phyloP scores from a whole-genome alignment of 2,329 filamentous ascomycete species.

The Xylariaceae sp. region DNA sequence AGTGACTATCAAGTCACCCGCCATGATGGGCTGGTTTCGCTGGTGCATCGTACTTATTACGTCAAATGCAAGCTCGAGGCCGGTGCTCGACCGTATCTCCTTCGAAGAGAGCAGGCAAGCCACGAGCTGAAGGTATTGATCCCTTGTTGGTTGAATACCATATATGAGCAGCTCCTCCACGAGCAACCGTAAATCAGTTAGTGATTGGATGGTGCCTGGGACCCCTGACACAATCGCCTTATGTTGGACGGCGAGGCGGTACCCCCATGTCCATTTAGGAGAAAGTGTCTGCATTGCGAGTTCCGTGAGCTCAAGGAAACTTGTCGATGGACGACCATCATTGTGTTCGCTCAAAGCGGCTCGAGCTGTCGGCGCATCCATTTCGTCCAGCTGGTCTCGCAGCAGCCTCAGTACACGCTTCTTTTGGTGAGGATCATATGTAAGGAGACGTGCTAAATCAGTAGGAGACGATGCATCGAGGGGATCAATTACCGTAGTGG shows the following conservation, averaged over 20 bases:
- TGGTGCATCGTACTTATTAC: conserved; percentile 44
- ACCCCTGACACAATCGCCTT: conserved; percentile 24
- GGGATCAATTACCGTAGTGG: conserved; percentile 8
- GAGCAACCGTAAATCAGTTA: conserved; percentile 27
- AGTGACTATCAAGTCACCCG: conserved; percentile 46
- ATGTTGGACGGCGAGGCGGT: conserved; percentile 33
- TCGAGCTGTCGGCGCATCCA: conserved; percentile 10
- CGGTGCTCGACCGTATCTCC: conserved; percentile 19
- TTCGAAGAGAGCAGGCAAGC: conserved; percentile 35
- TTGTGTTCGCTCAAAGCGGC: not conserved
- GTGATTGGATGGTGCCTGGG: conserved; percentile 12
- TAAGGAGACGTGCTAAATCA: conserved; percentile 20
- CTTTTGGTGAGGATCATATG: conserved; percentile 26
- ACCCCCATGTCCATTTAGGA: conserved; percentile 33
- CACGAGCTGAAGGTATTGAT: conserved; percentile 38
- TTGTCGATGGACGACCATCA: not conserved
- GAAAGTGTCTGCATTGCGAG: conserved; percentile 30
- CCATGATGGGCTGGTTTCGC: conserved; percentile 41
- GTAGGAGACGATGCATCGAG: conserved; percentile 17
- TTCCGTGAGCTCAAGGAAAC: conserved; percentile 28
- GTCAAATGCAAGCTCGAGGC: conserved; percentile 40
- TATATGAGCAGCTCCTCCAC: conserved; percentile 39
- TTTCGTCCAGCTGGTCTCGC: conserved; percentile 21
- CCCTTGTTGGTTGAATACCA: conserved; percentile 36
- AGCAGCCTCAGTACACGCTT: conserved; percentile 28